phyloP scores from a whole-genome alignment of 768 basidiomycete genomes.

The Lentinula sp. region DNA sequence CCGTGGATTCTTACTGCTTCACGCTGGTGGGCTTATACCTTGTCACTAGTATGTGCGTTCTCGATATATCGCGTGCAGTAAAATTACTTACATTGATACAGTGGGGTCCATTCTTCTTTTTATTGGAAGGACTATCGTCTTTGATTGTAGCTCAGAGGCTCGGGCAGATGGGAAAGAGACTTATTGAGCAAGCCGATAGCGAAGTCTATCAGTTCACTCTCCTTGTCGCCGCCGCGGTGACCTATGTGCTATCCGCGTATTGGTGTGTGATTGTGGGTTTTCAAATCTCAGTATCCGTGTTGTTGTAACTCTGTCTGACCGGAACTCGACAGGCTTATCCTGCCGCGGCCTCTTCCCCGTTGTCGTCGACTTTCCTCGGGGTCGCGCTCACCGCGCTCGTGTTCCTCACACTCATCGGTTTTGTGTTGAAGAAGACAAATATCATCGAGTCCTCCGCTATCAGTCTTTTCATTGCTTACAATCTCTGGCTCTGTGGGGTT shows the following conservation, averaged over 20 bases:
- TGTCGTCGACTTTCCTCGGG: slow-evolving; percentile 86
- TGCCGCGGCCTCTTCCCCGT: slow-evolving; percentile 72
- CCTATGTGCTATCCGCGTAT: slow-evolving; percentile 79
- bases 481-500: slow-evolving; percentile 85
- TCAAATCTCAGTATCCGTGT: neutral
- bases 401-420: slow-evolving; percentile 90
- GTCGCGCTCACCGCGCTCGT: slow-evolving; percentile 83
- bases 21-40: slow-evolving; percentile 65
- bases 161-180: slow-evolving; percentile 68
- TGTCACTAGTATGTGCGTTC: slow-evolving; percentile 63
- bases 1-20: slow-evolving; percentile 53
- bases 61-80: neutral
- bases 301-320: slow-evolving; percentile 10
- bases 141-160: slow-evolving; percentile 77
- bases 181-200: slow-evolving; percentile 61
- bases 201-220: slow-evolving; percentile 75
- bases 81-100: neutral
- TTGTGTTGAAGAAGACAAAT: slow-evolving; percentile 82
- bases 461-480: slow-evolving; percentile 84
- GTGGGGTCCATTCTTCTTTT: slow-evolving; percentile 47
- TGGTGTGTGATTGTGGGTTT: slow-evolving; percentile 76
- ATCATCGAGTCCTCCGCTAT: slow-evolving; percentile 89
- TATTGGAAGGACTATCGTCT: slow-evolving; percentile 81
- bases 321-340: slow-evolving; percentile 60
- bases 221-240: slow-evolving; percentile 69